Percentiles rank a stretch among this genome's conserved stretches.
phyloP scores from a whole-genome alignment of 1,284 basidiomycete species.

The Exobasidium rhododendri region DNA sequence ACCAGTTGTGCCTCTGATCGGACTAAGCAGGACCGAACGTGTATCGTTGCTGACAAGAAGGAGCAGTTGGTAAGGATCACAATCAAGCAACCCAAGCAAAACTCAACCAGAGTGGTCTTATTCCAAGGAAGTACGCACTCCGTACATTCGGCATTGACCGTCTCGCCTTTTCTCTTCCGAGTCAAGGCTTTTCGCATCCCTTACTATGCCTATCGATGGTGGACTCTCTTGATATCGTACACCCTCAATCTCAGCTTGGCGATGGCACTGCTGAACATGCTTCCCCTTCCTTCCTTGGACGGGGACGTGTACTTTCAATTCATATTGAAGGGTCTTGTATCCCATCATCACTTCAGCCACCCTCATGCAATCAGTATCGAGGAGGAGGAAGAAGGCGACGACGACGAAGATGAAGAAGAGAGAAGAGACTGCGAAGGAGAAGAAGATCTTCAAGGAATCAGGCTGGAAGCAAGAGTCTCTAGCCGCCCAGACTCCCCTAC shows the following conservation, averaged over 20 bases:
- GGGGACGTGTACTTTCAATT: constrained; percentile 13
- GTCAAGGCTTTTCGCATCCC: background rate
- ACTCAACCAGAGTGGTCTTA: constrained; percentile 1
- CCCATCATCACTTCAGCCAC: background rate
- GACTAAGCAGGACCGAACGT: background rate
- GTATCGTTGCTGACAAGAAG: constrained; percentile 6
- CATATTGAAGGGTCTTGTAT: background rate
- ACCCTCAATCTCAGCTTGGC: constrained; percentile 16
- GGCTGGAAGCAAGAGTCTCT: background rate
- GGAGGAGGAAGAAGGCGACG: too few relatives aligned
- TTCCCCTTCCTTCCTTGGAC: constrained; percentile 21
- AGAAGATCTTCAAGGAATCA: background rate
- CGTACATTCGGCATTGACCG: constrained; percentile 6
- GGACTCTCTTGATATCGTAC: background rate
- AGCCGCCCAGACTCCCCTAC: background rate
- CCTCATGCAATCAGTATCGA: too few relatives aligned
- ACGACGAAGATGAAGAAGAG: background rate
- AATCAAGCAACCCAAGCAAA: background rate
- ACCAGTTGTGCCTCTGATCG: background rate
- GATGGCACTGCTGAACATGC: constrained; percentile 25
- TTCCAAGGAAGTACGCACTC: constrained; percentile 16
- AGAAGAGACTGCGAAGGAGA: background rate
- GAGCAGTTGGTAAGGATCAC: constrained; percentile 8
- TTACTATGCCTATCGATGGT: background rate
- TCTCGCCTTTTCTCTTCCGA: background rate